A percentile compares a stretch with the other conserved stretches of the same genome.
Conservation (phyloP, 129 eudicot genomes). For the Helianthus annuus region HanXRQr2.0-SUNRISE NC_035435.2:169388624-169389123, state of each 20-base stretch:
- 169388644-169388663: conserved; percentile 66
- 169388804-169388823: conserved; percentile 67
- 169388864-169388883: conserved; percentile 44
- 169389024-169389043: conserved; percentile 56
- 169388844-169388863: conserved; percentile 32
- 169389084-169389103: conserved; percentile 50
- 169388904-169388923: conserved; percentile 39
- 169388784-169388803: conserved; percentile 50
- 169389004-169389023: conserved; percentile 53
- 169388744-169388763: conserved; percentile 32
- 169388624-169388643: conserved; percentile 65
- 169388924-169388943: conserved; percentile 35
- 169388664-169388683: conserved; percentile 54
- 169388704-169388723: conserved; percentile 45
- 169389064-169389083: conserved; percentile 47
- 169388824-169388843: conserved; percentile 39
- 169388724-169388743: conserved; percentile 43
- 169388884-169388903: conserved; percentile 43
- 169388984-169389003: conserved; percentile 53
- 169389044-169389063: conserved; percentile 69
- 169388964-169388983: conserved; percentile 60
- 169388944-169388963: conserved; percentile 48
- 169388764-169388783: conserved; percentile 41
- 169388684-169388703: conserved; percentile 47
- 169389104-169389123: conserved; percentile 38